A percentile compares a stretch with the other conserved stretches of the same genome.
These are phyloP conservation scores for Penicillium polonicum DNA, from an alignment of 2,329 filamentous ascomycete species.

Conservation along the genomic window DNA sequence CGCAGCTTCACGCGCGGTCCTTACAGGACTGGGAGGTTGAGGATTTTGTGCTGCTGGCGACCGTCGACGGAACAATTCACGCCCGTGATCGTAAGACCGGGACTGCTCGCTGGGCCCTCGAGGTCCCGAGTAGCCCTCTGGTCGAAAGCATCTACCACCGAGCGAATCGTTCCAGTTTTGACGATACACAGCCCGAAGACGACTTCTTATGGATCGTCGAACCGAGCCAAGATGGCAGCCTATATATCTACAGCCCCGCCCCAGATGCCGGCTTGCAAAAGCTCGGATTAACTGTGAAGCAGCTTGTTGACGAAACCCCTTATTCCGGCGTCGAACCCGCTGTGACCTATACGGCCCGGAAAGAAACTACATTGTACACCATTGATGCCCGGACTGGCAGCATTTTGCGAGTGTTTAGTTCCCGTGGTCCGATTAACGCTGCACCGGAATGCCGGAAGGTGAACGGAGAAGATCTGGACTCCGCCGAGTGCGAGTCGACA, in stretches of 20 bases:
- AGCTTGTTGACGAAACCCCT: constrained; percentile 79
- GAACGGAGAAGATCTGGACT: constrained; percentile 59
- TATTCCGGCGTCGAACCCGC: constrained; percentile 72
- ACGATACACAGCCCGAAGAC: constrained; percentile 62
- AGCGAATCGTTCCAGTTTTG: constrained; percentile 63
- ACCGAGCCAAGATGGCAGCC: constrained; percentile 78
- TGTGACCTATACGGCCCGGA: constrained; percentile 86
- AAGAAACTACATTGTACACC: constrained; percentile 85
- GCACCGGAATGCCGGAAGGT: constrained; percentile 73
- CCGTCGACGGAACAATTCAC: constrained; percentile 95
- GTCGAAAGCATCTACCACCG: constrained; percentile 84
- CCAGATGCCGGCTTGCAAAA: constrained; percentile 48
- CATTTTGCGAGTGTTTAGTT: constrained; percentile 80
- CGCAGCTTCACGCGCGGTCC: constrained; percentile 92
- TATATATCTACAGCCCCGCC: constrained; percentile 81
- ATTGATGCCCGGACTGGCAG: constrained; percentile 82
- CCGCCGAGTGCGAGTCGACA: constrained; percentile 70
- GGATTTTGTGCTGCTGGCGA: constrained; percentile 99
- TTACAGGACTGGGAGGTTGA: constrained; percentile 99
- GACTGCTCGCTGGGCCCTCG: constrained; percentile 78
- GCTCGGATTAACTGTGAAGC: constrained; percentile 60
- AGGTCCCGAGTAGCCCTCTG: constrained; percentile 76
- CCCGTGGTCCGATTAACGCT: constrained; percentile 66
- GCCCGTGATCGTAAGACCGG: constrained; percentile 87
- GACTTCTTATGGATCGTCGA: constrained; percentile 95